Evolutionary conservation across 805 yeast genomes (phyloP).

Genomic region (Saturnispora diversa): DNA sequence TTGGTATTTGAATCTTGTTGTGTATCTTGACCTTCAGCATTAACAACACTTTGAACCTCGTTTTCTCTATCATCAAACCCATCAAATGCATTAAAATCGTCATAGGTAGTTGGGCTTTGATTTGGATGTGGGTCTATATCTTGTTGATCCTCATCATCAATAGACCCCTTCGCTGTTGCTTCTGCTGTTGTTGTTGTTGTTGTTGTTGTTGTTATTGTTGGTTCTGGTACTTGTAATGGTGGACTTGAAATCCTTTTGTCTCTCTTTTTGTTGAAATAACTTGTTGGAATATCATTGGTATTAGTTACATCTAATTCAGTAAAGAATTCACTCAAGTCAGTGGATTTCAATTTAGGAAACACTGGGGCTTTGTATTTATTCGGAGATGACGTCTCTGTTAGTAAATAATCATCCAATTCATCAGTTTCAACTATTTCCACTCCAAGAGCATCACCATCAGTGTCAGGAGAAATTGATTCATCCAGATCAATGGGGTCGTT

Average conservation of each 20-base stretch:
- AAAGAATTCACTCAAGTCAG: conserved; percentile 15
- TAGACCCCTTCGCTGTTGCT: too few species aligned
- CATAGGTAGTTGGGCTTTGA: too few species aligned
- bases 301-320: conserved; percentile 18
- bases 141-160: too few species aligned
- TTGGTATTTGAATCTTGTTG: neutral
- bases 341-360: conserved; percentile 14
- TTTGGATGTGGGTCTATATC: too few species aligned
- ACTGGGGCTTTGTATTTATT: neutral
- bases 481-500: conserved; percentile 9
- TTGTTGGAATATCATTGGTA: conserved; percentile 10
- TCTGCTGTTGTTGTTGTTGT: too few species aligned
- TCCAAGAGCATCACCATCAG: conserved; percentile 1
- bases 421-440: conserved; percentile 23
- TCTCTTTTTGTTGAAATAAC: conserved; percentile 10
- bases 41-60: neutral
- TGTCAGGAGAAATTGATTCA: too few species aligned
- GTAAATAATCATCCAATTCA: conserved; percentile 19
- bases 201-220: too few species aligned
- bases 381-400: conserved; percentile 2
- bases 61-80: neutral
- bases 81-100: conserved; percentile 9
- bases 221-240: too few species aligned
- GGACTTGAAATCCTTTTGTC: conserved; percentile 5
- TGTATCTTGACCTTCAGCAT: neutral